Percentiles rank a stretch among this genome's conserved stretches.
These are phyloP conservation scores for Yarrowia sp. DNA, from an alignment of 805 yeast genomes.

Conservation along the genomic window DNA sequence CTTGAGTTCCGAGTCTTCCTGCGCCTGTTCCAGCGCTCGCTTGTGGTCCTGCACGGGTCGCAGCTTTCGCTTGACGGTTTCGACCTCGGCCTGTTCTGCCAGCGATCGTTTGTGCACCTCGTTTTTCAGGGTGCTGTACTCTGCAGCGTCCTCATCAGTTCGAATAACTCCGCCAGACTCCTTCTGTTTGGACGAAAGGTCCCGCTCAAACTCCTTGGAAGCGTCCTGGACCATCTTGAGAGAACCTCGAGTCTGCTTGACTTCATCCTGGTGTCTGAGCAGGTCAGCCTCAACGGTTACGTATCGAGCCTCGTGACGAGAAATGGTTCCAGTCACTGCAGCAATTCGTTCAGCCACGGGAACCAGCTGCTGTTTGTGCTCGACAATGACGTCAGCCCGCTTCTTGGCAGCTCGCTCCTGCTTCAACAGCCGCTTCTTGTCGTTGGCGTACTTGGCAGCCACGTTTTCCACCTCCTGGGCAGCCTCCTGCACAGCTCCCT, in stretches of 20 bases:
- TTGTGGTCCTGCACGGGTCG: conserved; percentile 37
- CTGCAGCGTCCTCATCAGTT: neutral
- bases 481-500: conserved; percentile 43
- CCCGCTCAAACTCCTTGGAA: conserved; percentile 42
- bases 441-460: conserved; percentile 27
- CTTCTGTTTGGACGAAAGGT: conserved; percentile 28
- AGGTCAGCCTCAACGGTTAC: conserved; percentile 11
- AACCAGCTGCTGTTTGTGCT: conserved; percentile 30
- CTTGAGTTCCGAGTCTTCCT: conserved; percentile 17
- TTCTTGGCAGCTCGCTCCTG: conserved; percentile 24
- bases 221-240: conserved; percentile 32
- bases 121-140: conserved; percentile 37
- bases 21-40: conserved; percentile 30
- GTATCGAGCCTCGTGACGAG: conserved; percentile 23
- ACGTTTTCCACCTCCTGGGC: conserved; percentile 19
- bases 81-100: conserved; percentile 42
- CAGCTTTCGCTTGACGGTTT: conserved; percentile 39
- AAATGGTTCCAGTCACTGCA: conserved; percentile 13
- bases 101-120: conserved; percentile 39
- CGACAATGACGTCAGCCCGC: conserved; percentile 1
- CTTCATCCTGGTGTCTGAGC: conserved; percentile 14
- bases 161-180: conserved; percentile 23
- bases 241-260: conserved; percentile 28
- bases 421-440: conserved; percentile 15
- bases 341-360: conserved; percentile 32